Percentiles rank a stretch among this genome's conserved stretches.
Evolutionary conservation across 23 red algal genomes (phyloP).

Genomic region (Chondrus crispus): DNA sequence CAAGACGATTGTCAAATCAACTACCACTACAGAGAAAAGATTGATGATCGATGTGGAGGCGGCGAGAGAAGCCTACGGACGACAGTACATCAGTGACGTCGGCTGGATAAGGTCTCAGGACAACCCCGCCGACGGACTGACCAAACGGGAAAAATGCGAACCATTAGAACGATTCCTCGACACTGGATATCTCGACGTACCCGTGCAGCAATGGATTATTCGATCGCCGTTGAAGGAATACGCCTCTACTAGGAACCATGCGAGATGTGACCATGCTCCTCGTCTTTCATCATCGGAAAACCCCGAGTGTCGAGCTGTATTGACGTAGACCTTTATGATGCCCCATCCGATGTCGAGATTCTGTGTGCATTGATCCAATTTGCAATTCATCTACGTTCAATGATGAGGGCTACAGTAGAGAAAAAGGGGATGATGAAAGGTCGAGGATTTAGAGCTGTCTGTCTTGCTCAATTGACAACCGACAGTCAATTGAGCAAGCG

Average conservation of each 20-base stretch:
- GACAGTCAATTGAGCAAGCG: too few species aligned
- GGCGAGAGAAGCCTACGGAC: neutral
- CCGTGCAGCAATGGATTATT: slow-evolving; percentile 7
- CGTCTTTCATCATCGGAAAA: too few species aligned
- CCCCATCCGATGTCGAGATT: too few species aligned
- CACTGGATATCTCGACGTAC: neutral
- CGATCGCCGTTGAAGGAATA: neutral
- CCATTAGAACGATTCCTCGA: neutral
- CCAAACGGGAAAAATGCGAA: neutral
- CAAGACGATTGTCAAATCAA: neutral
- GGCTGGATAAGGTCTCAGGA: neutral
- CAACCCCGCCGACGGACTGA: neutral
- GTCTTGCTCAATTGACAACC: too few species aligned
- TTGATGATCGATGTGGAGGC: slow-evolving; percentile 24
- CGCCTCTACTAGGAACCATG: neutral
- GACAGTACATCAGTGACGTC: neutral
- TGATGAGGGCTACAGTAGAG: too few species aligned
- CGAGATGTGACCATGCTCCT: too few species aligned
- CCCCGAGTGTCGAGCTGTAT: too few species aligned
- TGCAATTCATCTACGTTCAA: too few species aligned
- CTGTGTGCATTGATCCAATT: too few species aligned
- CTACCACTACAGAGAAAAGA: neutral
- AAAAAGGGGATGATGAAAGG: too few species aligned
- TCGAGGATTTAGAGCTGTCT: too few species aligned
- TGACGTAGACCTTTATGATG: too few species aligned